Base-by-base conservation (phyloP, 805 yeast genomes). In the Aciculoconidium aculeatum region DNA sequence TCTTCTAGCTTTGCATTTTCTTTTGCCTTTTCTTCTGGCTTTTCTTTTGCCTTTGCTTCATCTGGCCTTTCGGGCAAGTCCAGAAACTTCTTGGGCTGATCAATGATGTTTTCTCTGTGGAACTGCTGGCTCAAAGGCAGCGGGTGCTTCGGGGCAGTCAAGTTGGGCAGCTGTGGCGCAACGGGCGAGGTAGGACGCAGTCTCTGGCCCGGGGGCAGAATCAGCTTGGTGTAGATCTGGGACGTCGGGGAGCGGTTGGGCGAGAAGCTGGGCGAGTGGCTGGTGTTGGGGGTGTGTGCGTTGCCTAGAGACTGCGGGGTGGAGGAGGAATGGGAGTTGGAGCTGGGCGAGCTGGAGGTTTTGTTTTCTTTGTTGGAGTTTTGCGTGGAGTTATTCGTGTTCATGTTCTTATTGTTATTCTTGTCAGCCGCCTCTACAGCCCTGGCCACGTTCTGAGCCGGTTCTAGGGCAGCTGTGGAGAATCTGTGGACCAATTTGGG, bases 371-470 rank as follows among this genome's bases (percentile, higher is more conserved):
- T 21, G 15, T 15, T 25, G 26, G 23, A 19, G 12, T 23, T 28
- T n/a, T 28, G 25, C 11, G 19, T 15, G 28, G 24, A 14, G 15
- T n/a, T 18, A 21, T 21, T 21, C 18, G 23, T 26, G 15, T 19
- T 15, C 10, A 23, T 24, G 15, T 18, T 23, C 18, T 23, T 27
- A 8, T 44, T 47, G 15, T 50, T 55, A 11, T 52, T 56, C 22
- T 49, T 48, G 14, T 47, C 50, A n/a, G n/a, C n/a, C n/a, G n/a
- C n/a, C n/a, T n/a, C n/a, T n/a, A n/a, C n/a, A n/a, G n/a, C n/a
- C n/a, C n/a, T n/a, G n/a, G n/a, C n/a, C n/a, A n/a, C n/a, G n/a
- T n/a, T n/a, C n/a, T n/a, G n/a, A n/a, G n/a, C n/a, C n/a, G n/a
- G n/a, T n/a, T n/a, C n/a, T n/a, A n/a, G n/a, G n/a, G n/a, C n/a